Evolutionary conservation across 257 asterid species (phyloP).

Genomic region (Cinchona pubescens): DNA sequence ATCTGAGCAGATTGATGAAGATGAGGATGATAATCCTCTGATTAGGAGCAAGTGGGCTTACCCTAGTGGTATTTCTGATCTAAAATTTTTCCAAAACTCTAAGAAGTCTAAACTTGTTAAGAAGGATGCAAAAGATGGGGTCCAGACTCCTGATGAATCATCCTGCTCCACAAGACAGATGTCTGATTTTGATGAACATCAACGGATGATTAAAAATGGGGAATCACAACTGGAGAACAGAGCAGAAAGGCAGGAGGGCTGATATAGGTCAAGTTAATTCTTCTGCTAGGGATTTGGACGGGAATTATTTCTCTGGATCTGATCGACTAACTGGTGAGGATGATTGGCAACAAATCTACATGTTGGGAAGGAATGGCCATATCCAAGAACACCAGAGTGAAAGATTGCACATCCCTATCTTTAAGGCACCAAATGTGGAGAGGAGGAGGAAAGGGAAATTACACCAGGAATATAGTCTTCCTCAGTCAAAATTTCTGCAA

Average conservation of each 20-base stretch:
- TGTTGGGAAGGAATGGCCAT: slow-evolving; percentile 59
- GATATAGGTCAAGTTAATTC: slow-evolving; percentile 51
- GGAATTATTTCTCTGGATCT: slow-evolving; percentile 50
- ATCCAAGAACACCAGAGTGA: slow-evolving; percentile 48
- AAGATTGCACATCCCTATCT: slow-evolving; percentile 43
- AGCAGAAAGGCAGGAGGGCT: slow-evolving; percentile 65
- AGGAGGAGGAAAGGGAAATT: slow-evolving; percentile 54
- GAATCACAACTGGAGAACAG: slow-evolving; percentile 31
- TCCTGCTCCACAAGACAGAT: slow-evolving; percentile 37
- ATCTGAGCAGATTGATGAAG: slow-evolving; percentile 67
- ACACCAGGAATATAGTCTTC: slow-evolving; percentile 41
- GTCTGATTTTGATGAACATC: slow-evolving; percentile 40
- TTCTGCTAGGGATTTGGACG: too few species aligned
- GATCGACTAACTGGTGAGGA: slow-evolving; percentile 35
- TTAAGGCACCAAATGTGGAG: slow-evolving; percentile 32
- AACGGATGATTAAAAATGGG: slow-evolving; percentile 39
- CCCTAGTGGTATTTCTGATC: slow-evolving; percentile 63
- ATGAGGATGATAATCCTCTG: slow-evolving; percentile 75
- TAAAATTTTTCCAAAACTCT: slow-evolving; percentile 37
- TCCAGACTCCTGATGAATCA: slow-evolving; percentile 47
- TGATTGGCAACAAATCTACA: slow-evolving; percentile 48
- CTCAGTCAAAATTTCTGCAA: slow-evolving; percentile 48
- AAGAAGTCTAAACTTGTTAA: slow-evolving; percentile 48
- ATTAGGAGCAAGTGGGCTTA: slow-evolving; percentile 97
- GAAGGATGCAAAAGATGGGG: slow-evolving; percentile 49